A percentile compares a stretch with the other conserved stretches of the same genome.
These are phyloP conservation scores for Leucocoprinus leucothites DNA, from an alignment of 768 basidiomycete genomes.

Conservation along the genomic window DNA sequence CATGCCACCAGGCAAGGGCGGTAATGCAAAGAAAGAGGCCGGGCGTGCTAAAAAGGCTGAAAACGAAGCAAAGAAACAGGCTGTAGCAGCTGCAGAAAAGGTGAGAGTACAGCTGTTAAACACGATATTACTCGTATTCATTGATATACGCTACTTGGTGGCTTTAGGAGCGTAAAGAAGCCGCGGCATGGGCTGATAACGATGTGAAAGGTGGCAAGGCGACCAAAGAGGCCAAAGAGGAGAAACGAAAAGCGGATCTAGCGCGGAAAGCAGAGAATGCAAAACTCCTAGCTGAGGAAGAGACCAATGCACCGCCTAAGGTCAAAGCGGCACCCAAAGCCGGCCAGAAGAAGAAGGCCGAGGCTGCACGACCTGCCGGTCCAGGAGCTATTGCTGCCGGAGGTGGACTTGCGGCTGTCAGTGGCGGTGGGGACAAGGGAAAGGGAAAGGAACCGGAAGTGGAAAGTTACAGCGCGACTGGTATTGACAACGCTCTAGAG, in stretches of 20 bases:
- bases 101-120: constrained; percentile 28
- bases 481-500: constrained; percentile 89
- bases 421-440: constrained; percentile 24
- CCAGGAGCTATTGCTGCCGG: constrained; percentile 86
- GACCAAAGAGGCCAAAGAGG: constrained; percentile 69
- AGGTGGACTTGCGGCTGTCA: constrained; percentile 35
- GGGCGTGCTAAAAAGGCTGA: constrained; percentile 91
- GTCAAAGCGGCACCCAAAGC: constrained; percentile 65
- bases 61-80: constrained; percentile 81
- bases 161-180: constrained; percentile 67
- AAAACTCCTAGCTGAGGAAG: constrained; percentile 85
- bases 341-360: constrained; percentile 51
- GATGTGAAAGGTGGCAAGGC: constrained; percentile 59
- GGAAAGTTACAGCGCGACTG: constrained; percentile 79
- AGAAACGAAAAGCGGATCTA: constrained; percentile 75
- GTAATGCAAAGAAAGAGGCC: constrained; percentile 89
- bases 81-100: constrained; percentile 55
- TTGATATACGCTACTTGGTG: neutral
- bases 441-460: constrained; percentile 35
- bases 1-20: constrained; percentile 81
- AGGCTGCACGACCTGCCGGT: constrained; percentile 58
- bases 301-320: constrained; percentile 56
- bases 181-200: constrained; percentile 63
- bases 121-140: neutral
- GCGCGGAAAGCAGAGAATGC: constrained; percentile 87